These are phyloP conservation scores for Cladophialophora bantiana DNA, from an alignment of 2,329 filamentous ascomycete species.

Conservation along the genomic window DNA sequence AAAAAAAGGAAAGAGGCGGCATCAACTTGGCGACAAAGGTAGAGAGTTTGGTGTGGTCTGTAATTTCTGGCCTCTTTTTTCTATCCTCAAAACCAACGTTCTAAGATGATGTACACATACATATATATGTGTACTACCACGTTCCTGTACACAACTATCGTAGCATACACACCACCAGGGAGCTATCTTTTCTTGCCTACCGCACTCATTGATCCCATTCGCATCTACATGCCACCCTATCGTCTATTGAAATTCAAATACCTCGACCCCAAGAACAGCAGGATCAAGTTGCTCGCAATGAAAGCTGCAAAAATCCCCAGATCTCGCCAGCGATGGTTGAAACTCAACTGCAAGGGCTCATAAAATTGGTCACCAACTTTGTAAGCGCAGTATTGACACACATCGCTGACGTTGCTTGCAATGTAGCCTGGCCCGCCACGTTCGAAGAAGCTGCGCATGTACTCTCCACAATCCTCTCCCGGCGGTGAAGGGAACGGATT, in stretches of 20 bases:
- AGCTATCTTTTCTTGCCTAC: background rate
- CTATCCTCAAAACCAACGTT: slow-evolving; percentile 1
- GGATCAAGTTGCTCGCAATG: slow-evolving; percentile 69
- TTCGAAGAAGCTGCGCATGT: slow-evolving; percentile 75
- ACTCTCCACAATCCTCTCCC: slow-evolving; percentile 73
- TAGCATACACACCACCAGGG: background rate
- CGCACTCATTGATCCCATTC: background rate
- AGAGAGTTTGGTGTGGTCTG: background rate
- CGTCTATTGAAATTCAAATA: slow-evolving; percentile 42
- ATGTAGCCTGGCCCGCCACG: slow-evolving; percentile 75
- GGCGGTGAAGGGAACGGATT: slow-evolving; percentile 72
- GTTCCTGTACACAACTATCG: background rate
- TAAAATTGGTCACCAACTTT: slow-evolving; percentile 83
- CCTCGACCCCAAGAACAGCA: slow-evolving; percentile 40
- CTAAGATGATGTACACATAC: background rate
- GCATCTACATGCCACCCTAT: slow-evolving; percentile 13
- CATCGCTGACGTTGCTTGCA: slow-evolving; percentile 67
- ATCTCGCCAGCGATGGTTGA: slow-evolving; percentile 77
- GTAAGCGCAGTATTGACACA: slow-evolving; percentile 84
- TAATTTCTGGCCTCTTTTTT: background rate
- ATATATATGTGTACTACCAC: background rate
- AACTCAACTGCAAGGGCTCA: slow-evolving; percentile 69
- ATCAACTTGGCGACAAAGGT: background rate
- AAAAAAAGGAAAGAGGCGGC: background rate
- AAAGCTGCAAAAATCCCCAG: slow-evolving; percentile 79